Evolutionary conservation across 2,329 filamentous ascomycete genomes (phyloP), one percentile per base, ranked within the genome.

Genomic region (Chrysoporthe austroafricana): DNA sequence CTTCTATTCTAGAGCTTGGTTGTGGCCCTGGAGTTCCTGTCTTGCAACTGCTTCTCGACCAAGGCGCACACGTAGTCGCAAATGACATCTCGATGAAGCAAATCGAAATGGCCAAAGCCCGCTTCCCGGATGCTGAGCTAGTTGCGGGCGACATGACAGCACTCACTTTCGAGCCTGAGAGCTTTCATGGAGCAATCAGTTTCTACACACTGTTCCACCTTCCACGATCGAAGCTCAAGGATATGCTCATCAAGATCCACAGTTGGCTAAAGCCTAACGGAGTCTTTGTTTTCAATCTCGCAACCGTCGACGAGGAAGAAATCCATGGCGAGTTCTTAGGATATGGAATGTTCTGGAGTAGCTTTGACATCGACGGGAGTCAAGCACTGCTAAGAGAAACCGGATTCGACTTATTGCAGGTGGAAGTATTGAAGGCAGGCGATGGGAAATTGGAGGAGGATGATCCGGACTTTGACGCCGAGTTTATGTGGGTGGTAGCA

Each of bases 271-370:
- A 52, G 48, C 48, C 48, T 52, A 32, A 32, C 1, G 48, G 48
- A 52, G 48, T 52, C 9, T 52, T 52, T 52, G 48, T 32, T 52
- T 52, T 52, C 48, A 52, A 52, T 26, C 26, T 52, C 48, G 48
- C 48, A 8, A 52, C 48, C 26, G 21, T 52, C 48, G 48, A 52
- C 48, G 48, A 52, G 48, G 48, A 52, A 32, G 48, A 52, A 52
- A 52, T 52, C 48, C 48, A 52, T 52, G 48, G 48, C 48, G 48
- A 52, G 32, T 52, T 52, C 48, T 52, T 52, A n/a, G 48, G 48
- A 52, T 52, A 52, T 52, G 48, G 48, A 52, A 52, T 52, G 48
- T 52, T 52, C 48, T 52, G 48, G 48, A 52, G 48, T 52, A 52
- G 48, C 48, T 52, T 52, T 32, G 48, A 52, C 48, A 6, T 52